A percentile compares a stretch with the other conserved stretches of the same genome.
Evolutionary conservation across 2,329 filamentous ascomycete genomes (phyloP).

Genomic region (Venturia carpophila): DNA sequence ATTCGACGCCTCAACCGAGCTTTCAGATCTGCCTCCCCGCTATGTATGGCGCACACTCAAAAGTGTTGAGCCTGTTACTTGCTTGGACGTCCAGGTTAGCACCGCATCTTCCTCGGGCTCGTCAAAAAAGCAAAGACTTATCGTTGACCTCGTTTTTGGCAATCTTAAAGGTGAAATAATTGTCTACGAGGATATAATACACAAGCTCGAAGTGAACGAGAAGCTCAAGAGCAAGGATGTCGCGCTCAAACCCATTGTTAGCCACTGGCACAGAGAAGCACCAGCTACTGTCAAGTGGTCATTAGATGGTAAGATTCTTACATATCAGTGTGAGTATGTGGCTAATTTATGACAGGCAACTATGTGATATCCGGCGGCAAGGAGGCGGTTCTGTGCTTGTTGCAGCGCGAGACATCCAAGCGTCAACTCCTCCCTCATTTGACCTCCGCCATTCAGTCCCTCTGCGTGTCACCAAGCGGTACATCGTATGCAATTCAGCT

Average conservation of each 20-base stretch:
- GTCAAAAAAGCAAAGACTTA: slow-evolving; percentile 23
- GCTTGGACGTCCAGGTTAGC: slow-evolving; percentile 51
- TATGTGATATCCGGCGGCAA: slow-evolving; percentile 90
- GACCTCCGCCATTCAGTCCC: slow-evolving; percentile 72
- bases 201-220: slow-evolving; percentile 42
- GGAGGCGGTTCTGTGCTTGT: slow-evolving; percentile 82
- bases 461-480: slow-evolving; percentile 72
- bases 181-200: slow-evolving; percentile 69
- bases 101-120: slow-evolving; percentile 4
- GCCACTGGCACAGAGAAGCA: slow-evolving; percentile 86
- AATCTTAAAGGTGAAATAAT: slow-evolving; percentile 69
- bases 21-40: slow-evolving; percentile 13
- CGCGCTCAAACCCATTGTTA: slow-evolving; percentile 46
- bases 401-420: slow-evolving; percentile 84
- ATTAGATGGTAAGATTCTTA: slow-evolving; percentile 59
- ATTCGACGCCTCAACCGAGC: background rate
- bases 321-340: slow-evolving; percentile 11
- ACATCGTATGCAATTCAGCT: slow-evolving; percentile 77
- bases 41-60: slow-evolving; percentile 21
- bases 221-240: slow-evolving; percentile 36
- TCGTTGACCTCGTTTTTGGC: slow-evolving; percentile 63
- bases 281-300: slow-evolving; percentile 89
- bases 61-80: slow-evolving; percentile 56
- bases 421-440: slow-evolving; percentile 85
- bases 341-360: slow-evolving; percentile 52